These are phyloP conservation scores for Diplodia intermedia DNA, from an alignment of 2,329 filamentous ascomycete genomes.

Conservation along the genomic window DNA sequence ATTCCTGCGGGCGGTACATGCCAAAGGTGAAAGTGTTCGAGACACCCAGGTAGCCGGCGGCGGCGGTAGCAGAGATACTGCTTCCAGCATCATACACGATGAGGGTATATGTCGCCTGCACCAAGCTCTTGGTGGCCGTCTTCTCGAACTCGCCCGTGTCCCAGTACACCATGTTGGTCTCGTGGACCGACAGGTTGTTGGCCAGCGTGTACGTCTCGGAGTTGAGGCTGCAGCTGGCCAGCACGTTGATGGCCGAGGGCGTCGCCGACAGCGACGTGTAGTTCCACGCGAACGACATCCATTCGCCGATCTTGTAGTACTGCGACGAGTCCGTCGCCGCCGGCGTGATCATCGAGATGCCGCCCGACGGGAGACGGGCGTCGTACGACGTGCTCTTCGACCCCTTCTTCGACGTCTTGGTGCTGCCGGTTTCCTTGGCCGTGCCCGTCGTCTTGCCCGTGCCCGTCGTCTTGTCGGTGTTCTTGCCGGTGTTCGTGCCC, in stretches of 20 bases:
- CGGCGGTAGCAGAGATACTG: slow-evolving; percentile 58
- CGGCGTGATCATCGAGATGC: slow-evolving; percentile 68
- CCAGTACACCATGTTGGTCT: slow-evolving; percentile 64
- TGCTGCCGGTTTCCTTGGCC: slow-evolving; percentile 18
- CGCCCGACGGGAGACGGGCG: slow-evolving; percentile 62
- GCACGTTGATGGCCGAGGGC: slow-evolving; percentile 65
- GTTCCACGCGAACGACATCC: slow-evolving; percentile 71
- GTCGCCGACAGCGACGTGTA: slow-evolving; percentile 68
- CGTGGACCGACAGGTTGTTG: slow-evolving; percentile 62
- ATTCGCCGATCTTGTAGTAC: slow-evolving; percentile 70
- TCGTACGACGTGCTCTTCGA: slow-evolving; percentile 52
- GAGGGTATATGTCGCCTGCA: slow-evolving; percentile 68
- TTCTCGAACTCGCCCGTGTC: slow-evolving; percentile 63
- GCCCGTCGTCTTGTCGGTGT: not conserved
- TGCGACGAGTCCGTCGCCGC: slow-evolving; percentile 55
- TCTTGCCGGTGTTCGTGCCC: not conserved
- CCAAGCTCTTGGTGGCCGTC: slow-evolving; percentile 50
- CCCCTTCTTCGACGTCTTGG: slow-evolving; percentile 28
- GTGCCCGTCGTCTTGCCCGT: slow-evolving; percentile 27
- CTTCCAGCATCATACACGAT: slow-evolving; percentile 66
- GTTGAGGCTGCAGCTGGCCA: slow-evolving; percentile 67
- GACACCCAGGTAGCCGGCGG: slow-evolving; percentile 62
- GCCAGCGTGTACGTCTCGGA: slow-evolving; percentile 67
- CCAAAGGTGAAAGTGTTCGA: slow-evolving; percentile 64
- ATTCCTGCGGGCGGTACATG: slow-evolving; percentile 65